Conservation (phyloP, 805 yeast genomes). For the Candida succiphila region DNA sequence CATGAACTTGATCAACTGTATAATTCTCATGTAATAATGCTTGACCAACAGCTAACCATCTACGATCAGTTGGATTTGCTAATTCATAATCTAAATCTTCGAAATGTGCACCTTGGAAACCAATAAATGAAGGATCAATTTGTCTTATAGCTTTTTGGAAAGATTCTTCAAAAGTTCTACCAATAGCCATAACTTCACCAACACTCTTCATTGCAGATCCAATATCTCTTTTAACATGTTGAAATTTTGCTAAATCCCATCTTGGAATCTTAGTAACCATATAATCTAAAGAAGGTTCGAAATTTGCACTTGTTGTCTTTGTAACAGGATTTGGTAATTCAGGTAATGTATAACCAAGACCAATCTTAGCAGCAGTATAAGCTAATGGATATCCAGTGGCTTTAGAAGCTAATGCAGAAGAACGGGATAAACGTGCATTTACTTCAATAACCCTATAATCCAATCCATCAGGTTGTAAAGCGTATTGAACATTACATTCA, state of each 20-base stretch:
- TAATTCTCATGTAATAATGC: conserved; percentile 88
- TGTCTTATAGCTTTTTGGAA: conserved; percentile 97
- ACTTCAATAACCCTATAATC: conserved; percentile 97
- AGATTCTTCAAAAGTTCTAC: conserved; percentile 95
- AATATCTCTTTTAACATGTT: conserved; percentile 86
- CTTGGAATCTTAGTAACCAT: conserved; percentile 96
- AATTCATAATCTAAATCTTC: conserved; percentile 72
- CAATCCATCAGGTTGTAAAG: conserved; percentile 89
- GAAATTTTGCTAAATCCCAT: conserved; percentile 96
- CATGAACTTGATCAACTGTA: conserved; percentile 87
- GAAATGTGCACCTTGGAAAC: conserved; percentile 79
- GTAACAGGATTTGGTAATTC: conserved; percentile 96
- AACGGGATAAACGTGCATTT: conserved; percentile 92
- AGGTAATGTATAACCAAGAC: conserved; percentile 87
- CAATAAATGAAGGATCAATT: conserved; percentile 82
- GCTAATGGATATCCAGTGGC: conserved; percentile 99
- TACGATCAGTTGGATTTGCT: conserved; percentile 85
- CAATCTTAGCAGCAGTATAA: conserved; percentile 96
- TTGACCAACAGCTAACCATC: conserved; percentile 98
- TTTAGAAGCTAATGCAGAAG: conserved; percentile 96
- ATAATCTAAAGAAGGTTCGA: conserved; percentile 95
- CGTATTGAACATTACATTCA: conserved; percentile 97
- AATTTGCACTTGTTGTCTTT: conserved; percentile 90
- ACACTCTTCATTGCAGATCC: conserved; percentile 98
- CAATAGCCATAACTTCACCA: conserved; percentile 99